These are phyloP conservation scores for Trametes elegans DNA, from an alignment of 768 basidiomycete genomes.

Conservation along the genomic window DNA sequence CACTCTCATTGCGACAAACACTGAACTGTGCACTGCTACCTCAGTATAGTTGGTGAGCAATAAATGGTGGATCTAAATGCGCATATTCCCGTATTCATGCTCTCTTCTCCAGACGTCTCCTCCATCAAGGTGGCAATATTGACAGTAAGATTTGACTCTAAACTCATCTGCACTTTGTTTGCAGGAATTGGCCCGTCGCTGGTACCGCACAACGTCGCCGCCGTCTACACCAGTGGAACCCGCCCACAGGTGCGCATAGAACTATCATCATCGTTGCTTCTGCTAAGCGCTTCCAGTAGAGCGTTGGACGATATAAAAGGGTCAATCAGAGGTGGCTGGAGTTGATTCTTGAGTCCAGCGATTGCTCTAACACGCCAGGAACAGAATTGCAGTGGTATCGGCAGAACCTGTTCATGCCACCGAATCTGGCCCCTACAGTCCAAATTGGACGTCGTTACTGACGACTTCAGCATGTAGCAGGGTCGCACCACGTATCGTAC, in stretches of 20 bases:
- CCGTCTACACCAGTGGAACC: slow-evolving; percentile 26
- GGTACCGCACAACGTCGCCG: slow-evolving; percentile 48
- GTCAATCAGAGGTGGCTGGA: slow-evolving; percentile 65
- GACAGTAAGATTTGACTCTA: too few species aligned
- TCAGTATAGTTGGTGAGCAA: slow-evolving; percentile 70
- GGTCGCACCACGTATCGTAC: too few species aligned
- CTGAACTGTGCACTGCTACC: too few species aligned
- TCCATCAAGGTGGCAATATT: slow-evolving; percentile 83
- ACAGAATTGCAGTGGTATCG: slow-evolving; percentile 81
- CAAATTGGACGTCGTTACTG: slow-evolving; percentile 14
- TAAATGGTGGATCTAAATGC: neutral
- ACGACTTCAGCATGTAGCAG: neutral
- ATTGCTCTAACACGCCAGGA: neutral
- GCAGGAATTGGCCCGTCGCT: slow-evolving; percentile 72
- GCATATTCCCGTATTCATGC: neutral
- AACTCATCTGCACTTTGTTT: neutral
- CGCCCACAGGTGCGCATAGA: slow-evolving; percentile 51
- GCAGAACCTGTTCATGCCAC: slow-evolving; percentile 57
- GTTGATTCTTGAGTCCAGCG: neutral
- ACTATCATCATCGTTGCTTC: neutral
- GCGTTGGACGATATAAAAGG: slow-evolving; percentile 80
- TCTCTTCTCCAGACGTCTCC: slow-evolving; percentile 62
- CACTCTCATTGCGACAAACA: too few species aligned
- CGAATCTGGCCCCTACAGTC: slow-evolving; percentile 8
- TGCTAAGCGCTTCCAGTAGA: slow-evolving; percentile 36